Evolutionary conservation across 768 basidiomycete genomes (phyloP).

Genomic region (Strobilomyces dryophilus): DNA sequence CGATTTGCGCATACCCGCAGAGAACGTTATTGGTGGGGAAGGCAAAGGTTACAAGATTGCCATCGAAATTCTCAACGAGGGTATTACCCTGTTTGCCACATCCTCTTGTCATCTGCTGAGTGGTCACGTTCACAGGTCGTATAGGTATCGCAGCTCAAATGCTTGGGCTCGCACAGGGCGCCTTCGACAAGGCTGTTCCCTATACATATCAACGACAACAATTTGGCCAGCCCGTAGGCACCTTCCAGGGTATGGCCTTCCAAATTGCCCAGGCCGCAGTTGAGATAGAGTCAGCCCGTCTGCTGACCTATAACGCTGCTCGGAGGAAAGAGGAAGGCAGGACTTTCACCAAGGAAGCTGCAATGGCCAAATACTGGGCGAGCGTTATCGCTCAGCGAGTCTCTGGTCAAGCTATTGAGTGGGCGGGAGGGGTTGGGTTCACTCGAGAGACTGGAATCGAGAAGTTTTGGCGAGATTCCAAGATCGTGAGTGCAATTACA

Average conservation of each 20-base stretch:
- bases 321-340: conserved; percentile 89
- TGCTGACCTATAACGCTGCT: conserved; percentile 96
- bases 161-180: conserved; percentile 96
- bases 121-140: conserved; percentile 45
- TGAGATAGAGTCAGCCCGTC: conserved; percentile 84
- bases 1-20: conserved; percentile 78
- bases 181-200: conserved; percentile 92
- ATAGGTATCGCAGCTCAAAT: conserved; percentile 99
- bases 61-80: conserved; percentile 96
- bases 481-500: conserved; percentile 62
- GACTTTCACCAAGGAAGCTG: conserved; percentile 87
- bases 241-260: conserved; percentile 95
- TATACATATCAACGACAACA: conserved; percentile 94
- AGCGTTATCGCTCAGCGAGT: conserved; percentile 88
- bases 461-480: conserved; percentile 95
- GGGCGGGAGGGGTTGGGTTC: conserved; percentile 92
- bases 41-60: conserved; percentile 96
- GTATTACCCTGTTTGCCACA: conserved; percentile 26
- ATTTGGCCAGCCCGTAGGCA: conserved; percentile 91
- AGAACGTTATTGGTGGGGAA: conserved; percentile 88
- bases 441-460: conserved; percentile 94
- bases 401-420: conserved; percentile 88
- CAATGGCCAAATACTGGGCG: conserved; percentile 95
- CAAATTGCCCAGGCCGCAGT: conserved; percentile 89
- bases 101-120: neutral